Base-by-base conservation (phyloP, 805 yeast species). In the Teunomyces kruisii region DNA sequence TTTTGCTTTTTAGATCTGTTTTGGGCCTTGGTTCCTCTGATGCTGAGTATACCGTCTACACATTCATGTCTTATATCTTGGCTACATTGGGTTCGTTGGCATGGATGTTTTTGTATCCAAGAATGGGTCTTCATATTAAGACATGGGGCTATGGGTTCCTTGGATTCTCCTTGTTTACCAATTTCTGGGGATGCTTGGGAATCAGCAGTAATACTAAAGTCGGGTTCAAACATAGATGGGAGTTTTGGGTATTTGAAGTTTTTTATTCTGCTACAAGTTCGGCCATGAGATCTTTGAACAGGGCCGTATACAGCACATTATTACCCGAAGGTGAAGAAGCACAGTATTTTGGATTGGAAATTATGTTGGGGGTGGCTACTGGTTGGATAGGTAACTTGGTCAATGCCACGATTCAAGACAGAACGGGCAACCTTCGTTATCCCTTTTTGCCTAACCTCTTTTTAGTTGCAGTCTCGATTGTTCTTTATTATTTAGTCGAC, bases 241-340 rank as follows among this genome's bases (percentile, higher is more conserved):
- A 72, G 48, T 71, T 71, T 43, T 72, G 76, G 76, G 19, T 62
- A 0, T 65, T 69, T 49, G 74, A 68, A 38, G 64, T 69, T 0
- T 48, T 70, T n/a, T 67, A 64, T 43, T 57, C 69, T 8, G 55
- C 64, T 3, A 40, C 67, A 1, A 64, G 72, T 9, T 63, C 70
- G 5, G 63, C 73, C 1, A 49, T 70, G 39, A 54, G 76, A 37
- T 59, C 70, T 0, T 43, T 71, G 36, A 68, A 70, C 39, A 56
- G 76, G 46, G 58, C 64, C 0, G 53, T 68, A 0, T 71, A 70
- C 43, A 65, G 71, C 28, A 53, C 72, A 0, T 51, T 72, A 40
- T 50, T 72, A 12, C 76, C 76, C 1, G 62, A 57, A 41, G 74
- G 75, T 0, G 65, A 68, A 29, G 76, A 72, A 46, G 74, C 73